A percentile compares a stretch with the other conserved stretches of the same genome.
phyloP scores from a whole-genome alignment of 1,284 basidiomycete species.

The Ceratobasidium sp. region DNA sequence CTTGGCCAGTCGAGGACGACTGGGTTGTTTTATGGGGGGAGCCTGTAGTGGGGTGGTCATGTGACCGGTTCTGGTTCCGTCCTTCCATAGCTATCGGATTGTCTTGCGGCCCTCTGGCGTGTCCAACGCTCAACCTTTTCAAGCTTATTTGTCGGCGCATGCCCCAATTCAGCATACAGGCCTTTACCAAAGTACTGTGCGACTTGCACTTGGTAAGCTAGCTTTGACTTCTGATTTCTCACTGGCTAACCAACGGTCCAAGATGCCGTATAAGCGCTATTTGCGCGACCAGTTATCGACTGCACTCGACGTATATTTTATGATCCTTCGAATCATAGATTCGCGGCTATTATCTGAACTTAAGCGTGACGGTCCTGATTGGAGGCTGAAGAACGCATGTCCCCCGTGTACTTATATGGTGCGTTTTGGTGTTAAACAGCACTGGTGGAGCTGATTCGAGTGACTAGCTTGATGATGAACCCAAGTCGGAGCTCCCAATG shows the following conservation, averaged over 20 bases:
- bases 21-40: too few relatives aligned
- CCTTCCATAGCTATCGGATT: too few relatives aligned
- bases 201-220: slow-evolving; percentile 54
- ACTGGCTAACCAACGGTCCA: too few relatives aligned
- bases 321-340: slow-evolving; percentile 49
- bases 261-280: slow-evolving; percentile 52
- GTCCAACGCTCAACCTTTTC: slow-evolving; percentile 56
- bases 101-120: too few relatives aligned
- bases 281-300: slow-evolving; percentile 51
- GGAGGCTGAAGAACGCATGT: slow-evolving; percentile 53
- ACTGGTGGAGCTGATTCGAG: too few relatives aligned
- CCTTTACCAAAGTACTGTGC: slow-evolving; percentile 57
- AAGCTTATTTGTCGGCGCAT: slow-evolving; percentile 50
- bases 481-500: slow-evolving; percentile 45
- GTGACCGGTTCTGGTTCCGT: too few relatives aligned
- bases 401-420: slow-evolving; percentile 54
- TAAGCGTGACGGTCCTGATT: slow-evolving; percentile 50
- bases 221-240: slow-evolving; percentile 40
- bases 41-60: too few relatives aligned
- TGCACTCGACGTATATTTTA: slow-evolving; percentile 54
- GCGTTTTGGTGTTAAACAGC: neutral
- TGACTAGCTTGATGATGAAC: slow-evolving; percentile 53
- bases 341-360: slow-evolving; percentile 48
- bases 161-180: slow-evolving; percentile 56
- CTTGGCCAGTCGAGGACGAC: too few relatives aligned